These are phyloP conservation scores for Cordyceps cateniannulata DNA, from an alignment of 2,329 filamentous ascomycete species.

Conservation along the genomic window DNA sequence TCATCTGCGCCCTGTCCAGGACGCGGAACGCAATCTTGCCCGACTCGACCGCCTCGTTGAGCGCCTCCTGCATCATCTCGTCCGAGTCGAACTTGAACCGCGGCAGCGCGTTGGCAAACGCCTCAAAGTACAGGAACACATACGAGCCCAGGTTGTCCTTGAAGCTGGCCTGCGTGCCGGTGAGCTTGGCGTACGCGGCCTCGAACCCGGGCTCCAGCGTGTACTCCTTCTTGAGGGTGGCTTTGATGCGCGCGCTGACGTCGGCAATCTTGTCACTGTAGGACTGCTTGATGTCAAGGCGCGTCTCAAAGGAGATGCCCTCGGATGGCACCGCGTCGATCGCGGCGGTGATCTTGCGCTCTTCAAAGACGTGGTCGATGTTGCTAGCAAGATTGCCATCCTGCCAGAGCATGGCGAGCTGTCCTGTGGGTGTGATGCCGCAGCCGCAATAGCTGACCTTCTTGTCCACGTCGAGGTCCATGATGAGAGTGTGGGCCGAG, in stretches of 20 bases:
- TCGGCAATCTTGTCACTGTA: conserved; percentile 37
- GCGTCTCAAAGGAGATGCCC: conserved; percentile 36
- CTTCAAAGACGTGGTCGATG: conserved; percentile 31
- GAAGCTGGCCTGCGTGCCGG: conserved; percentile 28
- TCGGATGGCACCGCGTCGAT: conserved; percentile 32
- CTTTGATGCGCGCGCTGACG: conserved; percentile 32
- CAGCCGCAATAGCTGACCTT: conserved; percentile 38
- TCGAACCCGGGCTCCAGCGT: conserved; percentile 43
- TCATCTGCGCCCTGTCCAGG: conserved; percentile 36
- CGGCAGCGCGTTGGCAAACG: conserved; percentile 33
- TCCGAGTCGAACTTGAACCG: conserved; percentile 40
- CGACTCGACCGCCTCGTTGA: conserved; percentile 39
- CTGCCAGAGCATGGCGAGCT: conserved; percentile 43
- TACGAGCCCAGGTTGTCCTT: conserved; percentile 36
- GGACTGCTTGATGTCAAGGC: conserved; percentile 34
- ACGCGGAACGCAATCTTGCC: conserved; percentile 38
- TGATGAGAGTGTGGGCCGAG: conserved; percentile 35
- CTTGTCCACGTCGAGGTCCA: conserved; percentile 39
- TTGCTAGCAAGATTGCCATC: conserved; percentile 39
- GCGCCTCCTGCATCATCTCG: conserved; percentile 42
- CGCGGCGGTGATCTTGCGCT: conserved; percentile 33
- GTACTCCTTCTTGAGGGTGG: conserved; percentile 35
- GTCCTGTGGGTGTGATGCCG: conserved; percentile 35
- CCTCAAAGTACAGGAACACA: conserved; percentile 37
- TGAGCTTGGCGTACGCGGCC: conserved; percentile 34